A percentile compares a stretch with the other conserved stretches of the same genome.
phyloP scores from a whole-genome alignment of 2,329 filamentous ascomycete genomes.

The Gliomastix tumulicola region DNA sequence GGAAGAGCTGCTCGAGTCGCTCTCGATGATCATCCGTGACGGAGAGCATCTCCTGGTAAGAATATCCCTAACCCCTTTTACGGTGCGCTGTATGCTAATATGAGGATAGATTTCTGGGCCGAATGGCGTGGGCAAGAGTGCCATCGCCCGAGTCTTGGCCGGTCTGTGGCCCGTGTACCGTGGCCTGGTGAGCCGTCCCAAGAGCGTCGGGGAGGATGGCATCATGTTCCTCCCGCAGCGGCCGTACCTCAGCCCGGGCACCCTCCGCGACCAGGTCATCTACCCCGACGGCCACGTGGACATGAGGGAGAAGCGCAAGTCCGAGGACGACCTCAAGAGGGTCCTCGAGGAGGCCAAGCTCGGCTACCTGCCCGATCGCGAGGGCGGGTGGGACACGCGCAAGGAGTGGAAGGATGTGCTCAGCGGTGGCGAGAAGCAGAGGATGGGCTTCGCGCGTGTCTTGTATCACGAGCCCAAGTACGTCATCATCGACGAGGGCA shows the following conservation, averaged over 20 bases:
- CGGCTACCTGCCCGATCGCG: slow-evolving; percentile 82
- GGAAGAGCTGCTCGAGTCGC: slow-evolving; percentile 80
- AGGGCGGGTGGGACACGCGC: slow-evolving; percentile 92
- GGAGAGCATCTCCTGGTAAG: slow-evolving; percentile 79
- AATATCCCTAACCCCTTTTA: too few relatives aligned
- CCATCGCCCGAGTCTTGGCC: slow-evolving; percentile 79
- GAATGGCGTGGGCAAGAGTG: slow-evolving; percentile 90
- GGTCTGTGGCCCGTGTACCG: slow-evolving; percentile 96
- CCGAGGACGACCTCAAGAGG: slow-evolving; percentile 69
- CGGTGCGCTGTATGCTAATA: too few relatives aligned
- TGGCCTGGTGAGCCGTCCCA: slow-evolving; percentile 82
- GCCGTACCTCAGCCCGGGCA: slow-evolving; percentile 87
- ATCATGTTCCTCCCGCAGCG: slow-evolving; percentile 98
- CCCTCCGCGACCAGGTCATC: slow-evolving; percentile 92
- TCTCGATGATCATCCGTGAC: slow-evolving; percentile 82
- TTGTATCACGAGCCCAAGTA: slow-evolving; percentile 94
- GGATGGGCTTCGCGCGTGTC: slow-evolving; percentile 83
- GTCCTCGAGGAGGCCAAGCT: slow-evolving; percentile 79
- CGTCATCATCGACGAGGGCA: slow-evolving; percentile 92
- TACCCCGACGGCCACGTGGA: slow-evolving; percentile 94
- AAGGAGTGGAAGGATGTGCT: slow-evolving; percentile 99
- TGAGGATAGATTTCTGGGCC: slow-evolving; percentile 68
- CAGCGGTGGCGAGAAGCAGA: slow-evolving; percentile 95
- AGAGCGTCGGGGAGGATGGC: slow-evolving; percentile 73
- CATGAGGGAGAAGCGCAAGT: slow-evolving; percentile 75